Base-by-base conservation (phyloP, 208 protist species). In the Jaenimonas drosophilae region DNA sequence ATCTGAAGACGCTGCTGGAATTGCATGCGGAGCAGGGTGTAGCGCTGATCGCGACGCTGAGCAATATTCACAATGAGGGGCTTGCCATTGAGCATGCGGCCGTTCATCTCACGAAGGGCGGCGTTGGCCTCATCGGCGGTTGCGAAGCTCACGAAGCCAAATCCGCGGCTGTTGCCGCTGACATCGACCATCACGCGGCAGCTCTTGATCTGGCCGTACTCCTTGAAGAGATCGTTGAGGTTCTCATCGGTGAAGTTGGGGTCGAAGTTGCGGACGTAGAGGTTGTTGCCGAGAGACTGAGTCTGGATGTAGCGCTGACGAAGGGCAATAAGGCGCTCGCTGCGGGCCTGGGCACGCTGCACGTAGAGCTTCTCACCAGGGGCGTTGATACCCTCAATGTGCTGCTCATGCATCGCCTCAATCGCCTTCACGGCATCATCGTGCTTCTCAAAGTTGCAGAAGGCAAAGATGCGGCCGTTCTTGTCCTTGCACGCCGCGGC, bases 221-320 rank as follows among this genome's bases (percentile, higher is more conserved):
- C 81, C 46, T 85, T 88, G 82, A 99, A 99, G 4, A 97, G 95
- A 59, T 99, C 97, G 61, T 94, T 78, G 14, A 99, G 76, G 44
- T 92, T 77, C 52, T 97, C 94, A 59, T 97, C 93, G 46, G 98
- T 97, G 63, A 99, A 97, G 31, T 85, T 74, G 61, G 81, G 86
- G 65, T 97, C 91, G 53, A 99, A 91, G 76, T 98, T 98, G 68
- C 98, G 98, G 38, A 99, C 97, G 79, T 98, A 99, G 16, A 99
- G 80, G 77, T 99, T 99, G 82, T 98, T 95, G 42, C 94, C 82
- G 39, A 88, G 75, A 6, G 79, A 86, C 54, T 92, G 78, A 54
- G 75, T 71, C 62, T 92, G 84, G 75, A 92, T 88, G 60, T 92
- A 92, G 67, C 85, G 87, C 59, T 92, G 84, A 23, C 84, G 74